phyloP scores from a whole-genome alignment of 331 rosid species.

The Stylosanthes scabra region DNA sequence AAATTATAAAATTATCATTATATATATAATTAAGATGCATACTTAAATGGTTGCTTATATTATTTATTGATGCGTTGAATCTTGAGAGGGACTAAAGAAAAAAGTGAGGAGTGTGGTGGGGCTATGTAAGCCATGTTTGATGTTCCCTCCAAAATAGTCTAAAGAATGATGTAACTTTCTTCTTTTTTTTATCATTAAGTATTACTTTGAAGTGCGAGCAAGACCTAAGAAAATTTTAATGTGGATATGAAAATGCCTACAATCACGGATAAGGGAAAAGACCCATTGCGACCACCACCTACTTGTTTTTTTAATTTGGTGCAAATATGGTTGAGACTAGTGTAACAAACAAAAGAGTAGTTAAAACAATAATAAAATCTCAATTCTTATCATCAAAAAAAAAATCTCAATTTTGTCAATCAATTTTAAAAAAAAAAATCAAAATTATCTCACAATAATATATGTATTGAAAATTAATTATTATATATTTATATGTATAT shows the following conservation, averaged over 20 bases:
- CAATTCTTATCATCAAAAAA: no score
- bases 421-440: no score
- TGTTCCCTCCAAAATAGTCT: constrained; percentile 54
- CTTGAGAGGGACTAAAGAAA: constrained; percentile 71
- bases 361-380: constrained; percentile 19
- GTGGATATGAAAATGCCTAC: constrained; percentile 54
- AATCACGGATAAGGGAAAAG: constrained; percentile 70
- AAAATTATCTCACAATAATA: no score
- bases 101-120: constrained; percentile 57
- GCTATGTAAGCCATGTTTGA: constrained; percentile 54
- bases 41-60: not conserved
- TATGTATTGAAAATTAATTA: no score
- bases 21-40: no score
- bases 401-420: no score
- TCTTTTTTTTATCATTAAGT: not conserved
- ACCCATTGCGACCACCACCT: constrained; percentile 36
- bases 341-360: constrained; percentile 26
- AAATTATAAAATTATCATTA: no score
- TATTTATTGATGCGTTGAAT: constrained; percentile 45
- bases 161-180: constrained; percentile 36
- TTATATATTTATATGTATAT: no score
- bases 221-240: constrained; percentile 48
- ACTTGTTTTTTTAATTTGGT: constrained; percentile 37
- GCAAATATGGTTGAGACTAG: constrained; percentile 37
- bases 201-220: constrained; percentile 43